Evolutionary conservation across 2,329 filamentous ascomycete species (phyloP).

Genomic region (Ascocoryne sarcoides): DNA sequence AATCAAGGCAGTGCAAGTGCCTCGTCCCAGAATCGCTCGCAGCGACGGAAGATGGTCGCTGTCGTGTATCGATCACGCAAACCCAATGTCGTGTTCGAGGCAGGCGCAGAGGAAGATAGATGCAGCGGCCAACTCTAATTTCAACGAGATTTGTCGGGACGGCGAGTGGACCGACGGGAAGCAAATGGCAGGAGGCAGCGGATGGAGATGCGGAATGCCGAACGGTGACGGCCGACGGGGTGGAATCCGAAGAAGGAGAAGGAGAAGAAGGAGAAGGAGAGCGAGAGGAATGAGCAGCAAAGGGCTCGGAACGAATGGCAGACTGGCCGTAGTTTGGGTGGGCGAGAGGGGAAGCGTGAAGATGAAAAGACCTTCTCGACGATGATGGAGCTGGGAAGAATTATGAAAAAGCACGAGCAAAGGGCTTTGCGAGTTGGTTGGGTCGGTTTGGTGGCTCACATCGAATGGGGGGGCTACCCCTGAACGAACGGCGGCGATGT

Average conservation of each 20-base stretch:
- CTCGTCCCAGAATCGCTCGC: constrained; percentile 11
- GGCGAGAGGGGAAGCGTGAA: background rate
- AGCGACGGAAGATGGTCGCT: constrained; percentile 3
- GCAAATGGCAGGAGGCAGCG: background rate
- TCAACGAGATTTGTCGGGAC: constrained; percentile 3
- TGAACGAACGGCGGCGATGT: constrained; percentile 3
- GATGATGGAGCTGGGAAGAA: too few species aligned
- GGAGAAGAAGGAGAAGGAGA: background rate
- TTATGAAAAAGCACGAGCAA: too few species aligned
- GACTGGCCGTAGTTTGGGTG: too few species aligned
- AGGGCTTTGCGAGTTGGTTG: too few species aligned
- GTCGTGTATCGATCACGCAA: constrained; percentile 1
- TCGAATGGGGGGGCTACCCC: too few species aligned
- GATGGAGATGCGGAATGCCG: too few species aligned
- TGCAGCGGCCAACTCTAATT: constrained; percentile 1
- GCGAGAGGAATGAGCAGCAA: background rate
- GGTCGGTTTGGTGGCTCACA: too few species aligned
- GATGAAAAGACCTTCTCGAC: too few species aligned
- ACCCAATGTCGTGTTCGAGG: constrained; percentile 1
- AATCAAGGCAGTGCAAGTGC: constrained; percentile 19
- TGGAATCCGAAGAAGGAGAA: too few species aligned
- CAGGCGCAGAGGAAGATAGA: background rate
- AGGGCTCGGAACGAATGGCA: background rate
- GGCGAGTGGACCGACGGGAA: background rate
- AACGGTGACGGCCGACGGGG: too few species aligned